These are phyloP conservation scores for Phytophthora boehmeriae DNA, from an alignment of 352 stramenopile genomes.

Conservation along the genomic window DNA sequence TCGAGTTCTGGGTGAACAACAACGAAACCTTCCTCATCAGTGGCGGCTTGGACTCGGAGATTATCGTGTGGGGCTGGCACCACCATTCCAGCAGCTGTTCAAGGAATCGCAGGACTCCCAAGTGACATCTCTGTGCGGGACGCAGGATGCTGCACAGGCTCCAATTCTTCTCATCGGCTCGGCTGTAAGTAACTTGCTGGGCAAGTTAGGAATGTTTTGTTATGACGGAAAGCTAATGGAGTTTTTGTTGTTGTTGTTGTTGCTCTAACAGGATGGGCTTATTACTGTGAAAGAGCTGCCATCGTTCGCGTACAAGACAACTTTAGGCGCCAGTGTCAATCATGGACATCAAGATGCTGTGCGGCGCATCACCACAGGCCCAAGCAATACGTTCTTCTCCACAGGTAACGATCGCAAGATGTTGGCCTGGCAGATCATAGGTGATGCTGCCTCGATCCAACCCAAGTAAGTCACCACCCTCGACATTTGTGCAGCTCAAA, in stretches of 20 bases:
- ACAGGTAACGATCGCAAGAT: conserved; percentile 81
- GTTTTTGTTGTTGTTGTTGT: conserved; percentile 16
- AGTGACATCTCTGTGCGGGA: conserved; percentile 76
- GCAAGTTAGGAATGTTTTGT: conserved; percentile 1
- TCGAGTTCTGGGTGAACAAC: conserved; percentile 88
- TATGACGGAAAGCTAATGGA: conserved; percentile 7
- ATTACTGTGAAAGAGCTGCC: conserved; percentile 87
- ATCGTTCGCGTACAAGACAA: conserved; percentile 87
- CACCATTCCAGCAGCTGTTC: conserved; percentile 82
- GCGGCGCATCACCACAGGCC: conserved; percentile 73
- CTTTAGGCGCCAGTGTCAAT: conserved; percentile 59
- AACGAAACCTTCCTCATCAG: conserved; percentile 89
- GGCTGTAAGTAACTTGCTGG: conserved; percentile 48
- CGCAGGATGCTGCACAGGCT: conserved; percentile 63
- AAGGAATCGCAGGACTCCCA: conserved; percentile 82
- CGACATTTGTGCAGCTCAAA: conserved; percentile 22
- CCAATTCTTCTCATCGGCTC: conserved; percentile 83
- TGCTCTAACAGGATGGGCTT: conserved; percentile 54
- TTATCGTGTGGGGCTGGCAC: conserved; percentile 85
- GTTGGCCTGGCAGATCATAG: conserved; percentile 88
- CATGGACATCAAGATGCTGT: conserved; percentile 78
- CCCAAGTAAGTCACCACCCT: conserved; percentile 43
- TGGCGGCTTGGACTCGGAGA: conserved; percentile 76
- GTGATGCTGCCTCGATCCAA: conserved; percentile 71
- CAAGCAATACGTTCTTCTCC: conserved; percentile 85